Evolutionary conservation across 1,284 basidiomycete genomes (phyloP).

Genomic region (Butyriboletus appendiculatus): DNA sequence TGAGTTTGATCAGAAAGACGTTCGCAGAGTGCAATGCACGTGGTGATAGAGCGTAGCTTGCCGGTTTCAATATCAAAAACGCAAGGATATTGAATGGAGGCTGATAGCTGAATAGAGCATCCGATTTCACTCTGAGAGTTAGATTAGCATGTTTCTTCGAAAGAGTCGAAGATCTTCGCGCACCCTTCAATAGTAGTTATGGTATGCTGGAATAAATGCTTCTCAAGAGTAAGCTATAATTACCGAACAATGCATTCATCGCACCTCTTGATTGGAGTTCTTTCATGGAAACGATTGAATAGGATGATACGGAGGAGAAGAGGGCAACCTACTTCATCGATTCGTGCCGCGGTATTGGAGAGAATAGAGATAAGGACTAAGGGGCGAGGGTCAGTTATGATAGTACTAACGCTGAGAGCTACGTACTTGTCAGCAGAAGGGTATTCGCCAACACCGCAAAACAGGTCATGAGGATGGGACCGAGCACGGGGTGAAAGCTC

Average conservation of each 20-base stretch:
- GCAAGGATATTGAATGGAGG: constrained; percentile 86
- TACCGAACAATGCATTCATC: constrained; percentile 9
- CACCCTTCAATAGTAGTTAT: constrained; percentile 89
- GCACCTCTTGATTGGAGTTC: constrained; percentile 83
- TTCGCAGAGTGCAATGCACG: constrained; percentile 77
- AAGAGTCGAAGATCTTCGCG: constrained; percentile 15
- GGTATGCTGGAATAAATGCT: constrained; percentile 88
- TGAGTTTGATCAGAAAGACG: constrained; percentile 81
- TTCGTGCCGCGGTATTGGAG: constrained; percentile 82
- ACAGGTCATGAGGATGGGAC: constrained; percentile 82
- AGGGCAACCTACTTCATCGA: constrained; percentile 62
- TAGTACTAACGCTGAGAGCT: not conserved
- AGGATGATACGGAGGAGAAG: constrained; percentile 1
- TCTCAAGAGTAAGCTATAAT: constrained; percentile 12
- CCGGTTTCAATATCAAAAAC: constrained; percentile 74
- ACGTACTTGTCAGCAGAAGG: constrained; percentile 74
- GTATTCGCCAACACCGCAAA: constrained; percentile 86
- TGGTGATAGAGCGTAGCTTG: constrained; percentile 71
- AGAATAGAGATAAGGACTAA: constrained; percentile 83
- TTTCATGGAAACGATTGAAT: constrained; percentile 31
- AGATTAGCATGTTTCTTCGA: not conserved
- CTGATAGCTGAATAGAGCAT: constrained; percentile 89
- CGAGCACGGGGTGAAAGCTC: constrained; percentile 83
- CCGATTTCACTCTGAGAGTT: constrained; percentile 70
- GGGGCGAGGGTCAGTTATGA: not conserved